Evolutionary conservation across 78 protist genomes (phyloP).

Genomic region (Dictyostelium purpureum): DNA sequence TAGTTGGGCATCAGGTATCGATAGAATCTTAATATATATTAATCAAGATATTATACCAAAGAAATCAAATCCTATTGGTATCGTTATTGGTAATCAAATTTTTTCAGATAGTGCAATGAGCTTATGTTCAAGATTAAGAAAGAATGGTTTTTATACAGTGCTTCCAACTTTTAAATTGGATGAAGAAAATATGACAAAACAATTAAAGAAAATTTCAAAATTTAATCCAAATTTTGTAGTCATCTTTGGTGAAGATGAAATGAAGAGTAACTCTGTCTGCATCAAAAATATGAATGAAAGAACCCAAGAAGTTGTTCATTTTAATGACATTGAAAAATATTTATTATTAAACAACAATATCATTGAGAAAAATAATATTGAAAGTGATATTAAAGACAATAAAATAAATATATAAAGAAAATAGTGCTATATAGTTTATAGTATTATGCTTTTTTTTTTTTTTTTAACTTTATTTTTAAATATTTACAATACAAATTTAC

Average conservation of each 20-base stretch:
- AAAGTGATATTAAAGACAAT: no score
- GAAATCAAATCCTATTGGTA: neutral
- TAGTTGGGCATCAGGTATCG: slow-evolving; percentile 77
- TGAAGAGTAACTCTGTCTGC: neutral
- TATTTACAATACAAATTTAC: no score
- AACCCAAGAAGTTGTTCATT: neutral
- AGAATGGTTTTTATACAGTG: neutral
- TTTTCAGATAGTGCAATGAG: neutral
- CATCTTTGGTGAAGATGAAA: slow-evolving; percentile 26
- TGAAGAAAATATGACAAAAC: slow-evolving; percentile 1
- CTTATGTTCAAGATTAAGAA: slow-evolving; percentile 16
- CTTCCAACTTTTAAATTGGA: neutral
- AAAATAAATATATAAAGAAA: no score
- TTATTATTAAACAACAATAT: neutral
- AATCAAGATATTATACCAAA: neutral
- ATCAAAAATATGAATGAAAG: neutral
- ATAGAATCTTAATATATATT: slow-evolving; percentile 14
- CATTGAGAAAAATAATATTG: no score
- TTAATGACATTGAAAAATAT: neutral
- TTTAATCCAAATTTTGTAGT: neutral
- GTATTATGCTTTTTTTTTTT: no score
- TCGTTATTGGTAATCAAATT: neutral
- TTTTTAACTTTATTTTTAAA: no score
- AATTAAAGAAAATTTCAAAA: slow-evolving; percentile 22
- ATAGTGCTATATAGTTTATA: no score